Conservation (phyloP, 2,329 filamentous ascomycete species). For the Ampelomyces quisqualis region DNA sequence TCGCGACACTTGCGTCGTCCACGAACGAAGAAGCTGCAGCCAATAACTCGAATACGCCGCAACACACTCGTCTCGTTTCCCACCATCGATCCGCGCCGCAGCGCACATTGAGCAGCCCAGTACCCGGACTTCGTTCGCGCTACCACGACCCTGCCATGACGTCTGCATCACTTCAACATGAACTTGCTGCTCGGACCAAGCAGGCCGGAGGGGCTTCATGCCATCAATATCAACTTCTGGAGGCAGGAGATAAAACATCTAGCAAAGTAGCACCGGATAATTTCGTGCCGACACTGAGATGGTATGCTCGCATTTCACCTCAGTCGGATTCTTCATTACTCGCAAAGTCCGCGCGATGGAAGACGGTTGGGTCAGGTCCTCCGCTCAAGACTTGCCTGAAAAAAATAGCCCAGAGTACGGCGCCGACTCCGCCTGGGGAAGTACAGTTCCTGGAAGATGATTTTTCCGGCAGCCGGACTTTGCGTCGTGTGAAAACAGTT, state of each 20-base stretch:
- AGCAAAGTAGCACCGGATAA: background rate
- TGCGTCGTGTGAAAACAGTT: slow-evolving; percentile 35
- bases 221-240: too few species aligned
- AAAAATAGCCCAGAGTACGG: slow-evolving; percentile 24
- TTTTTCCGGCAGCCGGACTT: background rate
- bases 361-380: background rate
- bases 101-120: slow-evolving; percentile 14
- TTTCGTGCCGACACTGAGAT: background rate
- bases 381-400: slow-evolving; percentile 35
- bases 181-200: slow-evolving; percentile 1
- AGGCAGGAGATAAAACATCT: too few species aligned
- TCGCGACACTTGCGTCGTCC: too few species aligned
- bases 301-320: background rate
- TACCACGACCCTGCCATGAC: slow-evolving; percentile 10
- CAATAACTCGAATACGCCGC: too few species aligned
- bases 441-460: background rate
- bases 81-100: slow-evolving; percentile 1
- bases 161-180: slow-evolving; percentile 12
- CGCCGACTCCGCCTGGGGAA: slow-evolving; percentile 17
- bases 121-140: slow-evolving; percentile 6
- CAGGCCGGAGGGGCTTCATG: too few species aligned
- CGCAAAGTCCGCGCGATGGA: background rate
- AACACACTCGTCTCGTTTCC: too few species aligned
- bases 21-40: too few species aligned
- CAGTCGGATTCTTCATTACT: slow-evolving; percentile 6